A percentile compares a stretch with the other conserved stretches of the same genome.
These are phyloP conservation scores for Ophiostoma piceae DNA, from an alignment of 2,329 filamentous ascomycete genomes.

Conservation along the genomic window DNA sequence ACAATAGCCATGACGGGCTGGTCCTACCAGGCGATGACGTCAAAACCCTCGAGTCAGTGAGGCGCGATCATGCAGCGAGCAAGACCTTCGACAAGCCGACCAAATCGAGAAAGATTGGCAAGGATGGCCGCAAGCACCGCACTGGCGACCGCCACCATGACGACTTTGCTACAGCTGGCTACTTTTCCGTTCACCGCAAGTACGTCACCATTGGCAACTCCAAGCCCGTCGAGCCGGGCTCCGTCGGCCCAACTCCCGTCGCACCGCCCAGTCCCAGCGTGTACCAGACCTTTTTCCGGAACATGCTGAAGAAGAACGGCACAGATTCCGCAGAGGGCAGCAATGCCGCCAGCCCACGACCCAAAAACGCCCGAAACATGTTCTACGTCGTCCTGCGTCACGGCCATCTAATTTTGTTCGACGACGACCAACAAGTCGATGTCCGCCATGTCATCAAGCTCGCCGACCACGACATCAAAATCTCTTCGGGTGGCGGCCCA, in stretches of 20 bases:
- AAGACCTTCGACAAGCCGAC: slow-evolving; percentile 38
- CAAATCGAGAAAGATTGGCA: neutral
- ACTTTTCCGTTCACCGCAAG: slow-evolving; percentile 91
- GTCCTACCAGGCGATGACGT: slow-evolving; percentile 60
- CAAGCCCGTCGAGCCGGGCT: slow-evolving; percentile 76
- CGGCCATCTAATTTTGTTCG: slow-evolving; percentile 94
- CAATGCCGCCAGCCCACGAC: slow-evolving; percentile 47
- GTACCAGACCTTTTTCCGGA: slow-evolving; percentile 97
- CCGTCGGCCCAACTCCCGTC: slow-evolving; percentile 67
- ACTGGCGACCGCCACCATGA: slow-evolving; percentile 54
- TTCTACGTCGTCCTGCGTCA: slow-evolving; percentile 93
- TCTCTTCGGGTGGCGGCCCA: slow-evolving; percentile 67
- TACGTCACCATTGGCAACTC: slow-evolving; percentile 89
- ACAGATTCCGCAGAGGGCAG: slow-evolving; percentile 43
- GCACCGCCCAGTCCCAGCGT: slow-evolving; percentile 83
- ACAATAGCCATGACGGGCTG: slow-evolving; percentile 31
- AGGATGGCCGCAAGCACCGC: slow-evolving; percentile 47
- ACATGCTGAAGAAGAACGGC: slow-evolving; percentile 68
- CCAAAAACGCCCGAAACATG: slow-evolving; percentile 71
- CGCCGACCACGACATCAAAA: slow-evolving; percentile 75
- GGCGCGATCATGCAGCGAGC: slow-evolving; percentile 18
- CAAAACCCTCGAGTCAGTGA: slow-evolving; percentile 49
- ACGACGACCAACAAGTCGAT: slow-evolving; percentile 90
- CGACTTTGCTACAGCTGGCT: slow-evolving; percentile 74
- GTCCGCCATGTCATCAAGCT: slow-evolving; percentile 94